phyloP scores from a whole-genome alignment of 192 early-diverging fungal species.

The Piromyces sp. region DNA sequence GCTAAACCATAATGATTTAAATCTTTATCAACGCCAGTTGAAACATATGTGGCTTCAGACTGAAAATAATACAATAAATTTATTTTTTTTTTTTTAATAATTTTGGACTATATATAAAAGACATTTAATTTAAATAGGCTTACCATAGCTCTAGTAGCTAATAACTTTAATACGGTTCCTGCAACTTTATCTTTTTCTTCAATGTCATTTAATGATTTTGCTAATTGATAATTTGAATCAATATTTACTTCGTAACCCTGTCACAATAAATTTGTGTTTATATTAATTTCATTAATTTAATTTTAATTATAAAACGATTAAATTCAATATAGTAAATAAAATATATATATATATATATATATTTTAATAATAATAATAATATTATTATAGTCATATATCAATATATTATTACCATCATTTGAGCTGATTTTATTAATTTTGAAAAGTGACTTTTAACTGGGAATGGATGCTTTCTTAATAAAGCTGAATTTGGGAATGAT shows the following conservation, averaged over 20 bases:
- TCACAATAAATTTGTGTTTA: no score
- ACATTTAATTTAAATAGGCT: constrained; percentile 31
- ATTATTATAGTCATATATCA: no score
- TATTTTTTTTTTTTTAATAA: no score
- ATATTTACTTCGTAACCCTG: constrained; percentile 43
- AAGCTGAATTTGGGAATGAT: constrained; percentile 27
- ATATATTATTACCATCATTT: background rate
- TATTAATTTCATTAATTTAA: no score
- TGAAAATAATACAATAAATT: constrained; percentile 10
- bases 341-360: constrained; percentile 4
- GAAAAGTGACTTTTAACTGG: constrained; percentile 43
- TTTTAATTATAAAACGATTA: no score
- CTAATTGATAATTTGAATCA: constrained; percentile 42
- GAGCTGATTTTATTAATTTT: constrained; percentile 30
- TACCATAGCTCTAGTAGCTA: constrained; percentile 2
- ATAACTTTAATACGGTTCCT: background rate
- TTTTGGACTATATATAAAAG: constrained; percentile 19
- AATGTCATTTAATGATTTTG: constrained; percentile 30
- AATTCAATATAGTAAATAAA: no score
- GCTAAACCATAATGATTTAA: constrained; percentile 61
- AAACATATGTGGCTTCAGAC: constrained; percentile 40
- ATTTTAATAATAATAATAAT: no score
- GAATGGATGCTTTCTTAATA: constrained; percentile 51
- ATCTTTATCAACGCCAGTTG: constrained; percentile 27
- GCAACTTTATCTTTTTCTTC: constrained; percentile 12